Conservation (phyloP, 352 stramenopile genomes). For the Phytophthora pini region DNA sequence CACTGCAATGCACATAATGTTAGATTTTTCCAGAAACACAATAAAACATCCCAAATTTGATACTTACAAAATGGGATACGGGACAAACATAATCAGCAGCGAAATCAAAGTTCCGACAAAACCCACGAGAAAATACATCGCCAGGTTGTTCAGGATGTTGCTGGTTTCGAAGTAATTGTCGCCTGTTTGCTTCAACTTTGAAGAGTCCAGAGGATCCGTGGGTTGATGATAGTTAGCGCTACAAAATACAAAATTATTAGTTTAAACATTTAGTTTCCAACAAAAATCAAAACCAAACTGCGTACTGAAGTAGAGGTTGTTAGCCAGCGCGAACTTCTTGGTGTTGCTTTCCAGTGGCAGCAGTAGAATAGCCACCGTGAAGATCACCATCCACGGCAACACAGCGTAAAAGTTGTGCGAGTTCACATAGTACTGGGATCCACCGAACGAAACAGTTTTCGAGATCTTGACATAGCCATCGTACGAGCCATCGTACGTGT, state of each 20-base stretch:
- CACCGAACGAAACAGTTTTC: conserved; percentile 59
- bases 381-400: conserved; percentile 79
- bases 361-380: conserved; percentile 68
- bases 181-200: conserved; percentile 52
- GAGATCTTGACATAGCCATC: conserved; percentile 68
- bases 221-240: conserved; percentile 82
- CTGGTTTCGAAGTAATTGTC: conserved; percentile 59
- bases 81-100: conserved; percentile 76
- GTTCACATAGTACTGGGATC: conserved; percentile 74
- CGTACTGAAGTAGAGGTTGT: conserved; percentile 87
- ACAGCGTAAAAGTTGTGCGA: conserved; percentile 75
- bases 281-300: background rate
- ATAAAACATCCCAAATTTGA: too few species aligned
- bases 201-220: conserved; percentile 53
- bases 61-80: conserved; percentile 81
- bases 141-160: conserved; percentile 79
- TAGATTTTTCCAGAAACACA: too few species aligned
- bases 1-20: conserved; percentile 30
- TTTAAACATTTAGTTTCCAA: background rate
- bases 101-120: conserved; percentile 76
- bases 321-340: conserved; percentile 86
- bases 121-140: conserved; percentile 81
- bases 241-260: background rate
- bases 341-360: conserved; percentile 81
- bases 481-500: conserved; percentile 47